Percentiles rank a stretch among this genome's conserved stretches.
Conservation (phyloP, 2,329 filamentous ascomycete genomes). For the Exophiala bonariae region DNA sequence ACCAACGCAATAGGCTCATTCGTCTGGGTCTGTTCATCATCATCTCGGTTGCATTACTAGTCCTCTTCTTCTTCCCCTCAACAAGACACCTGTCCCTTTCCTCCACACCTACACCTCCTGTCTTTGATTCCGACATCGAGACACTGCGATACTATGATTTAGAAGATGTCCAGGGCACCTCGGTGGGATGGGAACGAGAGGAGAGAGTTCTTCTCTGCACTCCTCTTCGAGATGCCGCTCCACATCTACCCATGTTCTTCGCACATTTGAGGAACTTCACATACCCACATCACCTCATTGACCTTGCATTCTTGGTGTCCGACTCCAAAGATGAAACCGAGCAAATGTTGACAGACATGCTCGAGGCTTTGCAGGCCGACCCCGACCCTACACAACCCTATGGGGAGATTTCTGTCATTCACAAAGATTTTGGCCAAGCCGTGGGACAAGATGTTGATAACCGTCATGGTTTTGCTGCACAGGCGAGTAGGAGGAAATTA, state of each 20-base stretch:
- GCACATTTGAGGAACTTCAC: conserved; percentile 95
- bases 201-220: conserved; percentile 95
- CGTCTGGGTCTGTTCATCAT: conserved; percentile 50
- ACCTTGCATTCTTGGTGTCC: conserved; percentile 93
- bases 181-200: conserved; percentile 91
- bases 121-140: conserved; percentile 70
- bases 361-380: conserved; percentile 78
- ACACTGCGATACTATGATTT: conserved; percentile 98
- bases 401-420: conserved; percentile 94
- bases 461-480: conserved; percentile 93
- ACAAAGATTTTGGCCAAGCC: conserved; percentile 98
- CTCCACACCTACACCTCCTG: neutral
- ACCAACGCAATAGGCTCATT: conserved; percentile 21
- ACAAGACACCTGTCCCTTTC: conserved; percentile 52
- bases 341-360: conserved; percentile 68
- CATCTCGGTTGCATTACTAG: conserved; percentile 56
- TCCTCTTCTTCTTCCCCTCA: conserved; percentile 73
- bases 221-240: conserved; percentile 85
- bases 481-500: conserved; percentile 87
- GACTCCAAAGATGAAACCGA: conserved; percentile 95
- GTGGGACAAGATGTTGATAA: conserved; percentile 98
- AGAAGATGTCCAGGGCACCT: conserved; percentile 84
- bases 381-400: conserved; percentile 79
- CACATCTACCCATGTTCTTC: conserved; percentile 97
- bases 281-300: conserved; percentile 94